Evolutionary conservation across 345 rosid genomes (phyloP), one percentile per base, ranked within the genome.

Genomic region (Bretschneidera sinensis): DNA sequence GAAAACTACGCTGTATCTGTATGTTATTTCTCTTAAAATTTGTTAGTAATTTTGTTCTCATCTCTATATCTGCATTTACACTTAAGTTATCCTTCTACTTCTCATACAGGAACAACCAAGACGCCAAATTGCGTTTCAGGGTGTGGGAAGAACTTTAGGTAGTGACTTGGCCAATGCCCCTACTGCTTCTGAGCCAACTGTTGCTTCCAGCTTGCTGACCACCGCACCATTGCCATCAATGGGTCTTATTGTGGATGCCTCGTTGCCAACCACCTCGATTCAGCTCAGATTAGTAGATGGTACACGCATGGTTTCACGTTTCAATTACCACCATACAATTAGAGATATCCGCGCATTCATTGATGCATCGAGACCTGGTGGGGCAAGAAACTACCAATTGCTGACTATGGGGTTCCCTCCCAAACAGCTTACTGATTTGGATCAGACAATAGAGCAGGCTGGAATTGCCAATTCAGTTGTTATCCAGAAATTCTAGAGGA

Each of bases 371-470:
- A 77, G 92, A 63, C 86, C 91, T 0, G 89, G 85, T 0, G 84
- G 95, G 21, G 66, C 75, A 2, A 76, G 79, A 71, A 77, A 83
- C 51, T 94, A 88, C 66, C 95, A 78, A 68, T 74, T 94, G 66
- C 85, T 81, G 73, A 81, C 89, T 10, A 90, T 90, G 99, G 96
- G 99, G 18, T 94, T 94, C 68, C 99, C 99, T 68, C 99, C 97
- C 54, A 85, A 77, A 61, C 92, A 76, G 39, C 86, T 94, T 53
- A 72, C 68, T 1, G 84, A 94, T 47, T 74, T 73, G 57, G 80
- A 81, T 70, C 96, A 83, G 78, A 86, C 95, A n/a, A 83, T 94
- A 55, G 96, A 90, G 80, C 86, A 85, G 62, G 88, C 96, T 11
- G 99, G 95, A 54, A 74, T 94, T 50, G 95, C 86, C 17, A 90